Evolutionary conservation across 805 yeast species (phyloP), one percentile per base, ranked within the genome.

Genomic region (Wickerhamomyces tratensis): DNA sequence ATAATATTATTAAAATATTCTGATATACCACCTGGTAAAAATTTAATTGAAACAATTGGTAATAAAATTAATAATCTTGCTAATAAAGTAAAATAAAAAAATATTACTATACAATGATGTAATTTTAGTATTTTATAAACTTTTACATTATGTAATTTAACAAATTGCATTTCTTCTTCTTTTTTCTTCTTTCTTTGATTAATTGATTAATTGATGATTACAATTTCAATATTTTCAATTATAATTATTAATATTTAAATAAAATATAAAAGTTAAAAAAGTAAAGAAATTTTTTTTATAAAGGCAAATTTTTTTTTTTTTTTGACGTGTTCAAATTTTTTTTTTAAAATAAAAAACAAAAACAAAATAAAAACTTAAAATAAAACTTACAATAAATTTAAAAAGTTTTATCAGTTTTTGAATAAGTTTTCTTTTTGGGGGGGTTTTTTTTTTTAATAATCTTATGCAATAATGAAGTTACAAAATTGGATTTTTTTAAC

Each of bases 21-120:
- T 38, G 85, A 84, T 11, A 82, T 76, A 0, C 86, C 88, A 7
- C 82, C 86, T 2, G 87, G 83, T 20, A 82, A 57, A 49, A 79
- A 82, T 48, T 65, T 67, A 31, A 77, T 59, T 0, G 86, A 84
- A n/a, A 79, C 86, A 26, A 82, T 59, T 1, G 86, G 85, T 38
- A 76, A 61, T 30, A 82, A 60, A 1, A 79, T 59, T 12, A 69
- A 42, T 47, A 79, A 67, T 39, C 91, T 58, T 3, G 67, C 41
- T 59, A 63, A 45, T 13, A 65, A 40, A 10, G 64, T 63, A 20
- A 49, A 41, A 33, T 56, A 44, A 33, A 53, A 29, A 33, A 58
- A 54, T 7, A 47, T 40, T 1, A 43, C 38, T 4, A 39, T 5
- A 15, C 39, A 35, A 29, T 47, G 44, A 34, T 37, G 36, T 10